A percentile compares a stretch with the other conserved stretches of the same genome.
Conservation (phyloP, 164 flowering plant species). For the Buxus sempervirens region DNA sequence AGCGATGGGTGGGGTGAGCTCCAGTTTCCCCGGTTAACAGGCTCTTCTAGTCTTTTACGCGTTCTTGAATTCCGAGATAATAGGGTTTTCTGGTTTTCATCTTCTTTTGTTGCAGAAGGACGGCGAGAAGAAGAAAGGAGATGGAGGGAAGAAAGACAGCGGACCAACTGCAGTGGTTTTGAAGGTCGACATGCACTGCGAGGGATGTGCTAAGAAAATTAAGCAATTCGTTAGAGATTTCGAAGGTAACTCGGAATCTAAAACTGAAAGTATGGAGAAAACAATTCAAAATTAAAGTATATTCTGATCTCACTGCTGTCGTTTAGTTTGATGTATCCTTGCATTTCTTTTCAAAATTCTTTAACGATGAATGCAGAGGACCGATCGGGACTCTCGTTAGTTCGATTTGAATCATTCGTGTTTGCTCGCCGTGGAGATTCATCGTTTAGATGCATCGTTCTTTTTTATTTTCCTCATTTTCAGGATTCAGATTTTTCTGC, state of each 20-base stretch:
- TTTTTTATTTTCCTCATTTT: too few relatives aligned
- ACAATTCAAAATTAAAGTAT: neutral
- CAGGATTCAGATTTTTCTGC: too few relatives aligned
- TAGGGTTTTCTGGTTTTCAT: neutral
- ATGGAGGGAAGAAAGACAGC: conserved; percentile 17
- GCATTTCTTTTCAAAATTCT: neutral
- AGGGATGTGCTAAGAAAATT: conserved; percentile 37
- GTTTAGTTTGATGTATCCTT: neutral
- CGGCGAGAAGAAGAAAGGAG: conserved; percentile 6
- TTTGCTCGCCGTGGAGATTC: too few relatives aligned
- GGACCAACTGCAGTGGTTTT: conserved; percentile 22
- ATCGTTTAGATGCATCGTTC: too few relatives aligned
- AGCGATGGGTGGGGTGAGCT: neutral
- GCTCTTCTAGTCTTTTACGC: neutral
- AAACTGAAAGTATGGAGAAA: neutral
- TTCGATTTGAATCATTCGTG: too few relatives aligned
- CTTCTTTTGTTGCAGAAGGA: neutral
- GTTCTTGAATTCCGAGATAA: neutral
- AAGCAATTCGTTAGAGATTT: conserved; percentile 8
- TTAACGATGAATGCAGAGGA: too few relatives aligned
- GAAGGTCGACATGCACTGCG: conserved; percentile 39
- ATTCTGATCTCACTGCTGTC: too few relatives aligned
- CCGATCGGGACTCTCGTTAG: too few relatives aligned
- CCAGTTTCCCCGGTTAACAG: neutral
- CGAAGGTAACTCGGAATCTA: conserved; percentile 18